These are phyloP conservation scores for Epichloe brachyelytri DNA, from an alignment of 2,329 filamentous ascomycete genomes.

Conservation along the genomic window DNA sequence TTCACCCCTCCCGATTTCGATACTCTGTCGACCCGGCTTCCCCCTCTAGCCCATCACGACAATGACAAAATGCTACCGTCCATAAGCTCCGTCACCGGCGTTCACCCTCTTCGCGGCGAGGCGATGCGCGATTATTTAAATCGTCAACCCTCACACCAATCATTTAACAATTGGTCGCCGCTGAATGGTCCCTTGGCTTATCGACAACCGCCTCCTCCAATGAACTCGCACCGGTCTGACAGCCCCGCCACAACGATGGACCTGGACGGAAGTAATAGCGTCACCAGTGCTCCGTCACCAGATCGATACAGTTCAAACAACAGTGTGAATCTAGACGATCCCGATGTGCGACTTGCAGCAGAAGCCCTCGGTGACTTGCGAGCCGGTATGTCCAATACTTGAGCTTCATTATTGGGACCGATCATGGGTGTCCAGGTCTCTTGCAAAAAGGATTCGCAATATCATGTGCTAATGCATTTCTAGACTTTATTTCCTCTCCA, in stretches of 20 bases:
- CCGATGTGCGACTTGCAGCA: constrained; percentile 56
- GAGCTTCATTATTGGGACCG: neutral
- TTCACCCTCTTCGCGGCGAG: constrained; percentile 13
- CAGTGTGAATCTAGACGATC: constrained; percentile 46
- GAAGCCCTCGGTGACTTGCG: constrained; percentile 64
- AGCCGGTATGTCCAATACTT: constrained; percentile 36
- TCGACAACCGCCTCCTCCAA: constrained; percentile 12
- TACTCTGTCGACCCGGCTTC: constrained; percentile 15
- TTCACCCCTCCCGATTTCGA: constrained; percentile 12
- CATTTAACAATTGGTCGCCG: constrained; percentile 30
- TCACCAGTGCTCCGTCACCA: constrained; percentile 30
- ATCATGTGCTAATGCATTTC: neutral
- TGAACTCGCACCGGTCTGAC: constrained; percentile 23
- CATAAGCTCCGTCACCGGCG: constrained; percentile 22
- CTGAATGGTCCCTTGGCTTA: constrained; percentile 37
- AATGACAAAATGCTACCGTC: constrained; percentile 22
- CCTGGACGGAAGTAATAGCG: constrained; percentile 27
- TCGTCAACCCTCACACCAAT: constrained; percentile 12
- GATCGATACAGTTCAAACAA: constrained; percentile 32
- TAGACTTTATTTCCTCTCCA: constrained; percentile 57
- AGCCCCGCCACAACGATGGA: constrained; percentile 35
- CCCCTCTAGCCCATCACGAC: constrained; percentile 13
- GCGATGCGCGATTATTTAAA: constrained; percentile 8
- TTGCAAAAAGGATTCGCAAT: neutral
- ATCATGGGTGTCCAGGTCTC: neutral